Evolutionary conservation across 768 basidiomycete genomes (phyloP), one percentile per base, ranked within the genome.

Genomic region (Agaricus blazei): DNA sequence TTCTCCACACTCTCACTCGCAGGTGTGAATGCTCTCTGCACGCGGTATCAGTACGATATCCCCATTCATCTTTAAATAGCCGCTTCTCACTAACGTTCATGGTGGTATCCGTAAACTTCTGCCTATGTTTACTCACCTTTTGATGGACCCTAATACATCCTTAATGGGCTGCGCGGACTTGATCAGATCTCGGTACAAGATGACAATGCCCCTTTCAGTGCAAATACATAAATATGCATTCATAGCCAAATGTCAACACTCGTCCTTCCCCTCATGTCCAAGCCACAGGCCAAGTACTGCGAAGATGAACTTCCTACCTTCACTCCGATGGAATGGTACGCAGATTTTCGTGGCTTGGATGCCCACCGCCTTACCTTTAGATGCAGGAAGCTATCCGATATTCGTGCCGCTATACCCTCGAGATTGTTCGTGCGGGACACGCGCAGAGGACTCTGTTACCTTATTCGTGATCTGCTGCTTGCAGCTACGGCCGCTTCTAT

Each of bases 311-410:
- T 78, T 41, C 78, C 75, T 24, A 61, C 61, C 9, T 80, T 70
- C 58, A 70, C 67, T 27, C 78, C 78, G 15, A 76, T 79, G 75
- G 70, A 71, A 51, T 80, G 77, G 78, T 77, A 61, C 34, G 68
- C 58, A 42, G 9, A 19, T 40, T 2, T 24, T 53, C 45, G 11
- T 31, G 3, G 19, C 8, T 2, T n/a, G 34, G 9, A 26, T 34
- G 44, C 36, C 28, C 15, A 38, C 15, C 43, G 26, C 36, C 40
- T 29, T 36, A 15, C 38, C 34, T 28, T 28, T 5, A 9, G 26
- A 40, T 27, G 14, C 46, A 80, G 78, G 77, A 70, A 76, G 29
- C 66, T 81, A 34, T 73, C 75, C 54, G 75, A 81, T 57, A 81
- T 82, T 45, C 72, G 77, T 23, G 72, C 67, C 37, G 77, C 76